A percentile compares a stretch with the other conserved stretches of the same genome.
These are phyloP conservation scores for Trichoderma virens DNA, from an alignment of 495 filamentous ascomycete species.

Conservation along the genomic window DNA sequence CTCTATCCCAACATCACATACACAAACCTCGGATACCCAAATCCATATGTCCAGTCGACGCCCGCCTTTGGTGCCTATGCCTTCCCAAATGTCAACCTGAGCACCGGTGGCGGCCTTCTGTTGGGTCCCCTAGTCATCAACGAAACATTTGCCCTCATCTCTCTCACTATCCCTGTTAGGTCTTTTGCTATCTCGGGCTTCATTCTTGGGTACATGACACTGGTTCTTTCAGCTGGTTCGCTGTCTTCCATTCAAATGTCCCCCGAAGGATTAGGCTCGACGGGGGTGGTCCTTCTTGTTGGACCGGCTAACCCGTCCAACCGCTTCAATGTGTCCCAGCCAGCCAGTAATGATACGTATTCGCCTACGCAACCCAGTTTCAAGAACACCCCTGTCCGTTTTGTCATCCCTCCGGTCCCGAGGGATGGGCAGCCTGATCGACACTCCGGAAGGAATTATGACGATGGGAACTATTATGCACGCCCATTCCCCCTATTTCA, in stretches of 20 bases:
- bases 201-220: conserved; percentile 68
- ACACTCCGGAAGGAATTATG: conserved; percentile 39
- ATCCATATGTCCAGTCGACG: conserved; percentile 28
- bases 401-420: conserved; percentile 37
- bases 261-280: conserved; percentile 57
- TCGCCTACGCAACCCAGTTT: conserved; percentile 26
- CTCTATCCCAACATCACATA: conserved; percentile 74
- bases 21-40: conserved; percentile 28
- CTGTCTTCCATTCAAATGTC: conserved; percentile 52
- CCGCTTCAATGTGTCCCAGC: conserved; percentile 40
- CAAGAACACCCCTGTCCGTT: conserved; percentile 30
- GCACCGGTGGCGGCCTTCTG: conserved; percentile 45
- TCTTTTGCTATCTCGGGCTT: conserved; percentile 49
- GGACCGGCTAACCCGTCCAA: conserved; percentile 59
- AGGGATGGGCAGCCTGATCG: conserved; percentile 30
- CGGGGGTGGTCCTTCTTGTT: conserved; percentile 59
- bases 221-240: conserved; percentile 55
- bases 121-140: conserved; percentile 65
- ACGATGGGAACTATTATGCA: conserved; percentile 23
- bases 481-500: conserved; percentile 46
- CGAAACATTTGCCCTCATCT: conserved; percentile 63
- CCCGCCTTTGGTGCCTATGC: conserved; percentile 31
- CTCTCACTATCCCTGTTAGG: conserved; percentile 67
- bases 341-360: conserved; percentile 29
- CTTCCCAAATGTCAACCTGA: conserved; percentile 46